Evolutionary conservation across 2,329 filamentous ascomycete species (phyloP), one percentile per base, ranked within the genome.

Genomic region (Pezicula radicicola): DNA sequence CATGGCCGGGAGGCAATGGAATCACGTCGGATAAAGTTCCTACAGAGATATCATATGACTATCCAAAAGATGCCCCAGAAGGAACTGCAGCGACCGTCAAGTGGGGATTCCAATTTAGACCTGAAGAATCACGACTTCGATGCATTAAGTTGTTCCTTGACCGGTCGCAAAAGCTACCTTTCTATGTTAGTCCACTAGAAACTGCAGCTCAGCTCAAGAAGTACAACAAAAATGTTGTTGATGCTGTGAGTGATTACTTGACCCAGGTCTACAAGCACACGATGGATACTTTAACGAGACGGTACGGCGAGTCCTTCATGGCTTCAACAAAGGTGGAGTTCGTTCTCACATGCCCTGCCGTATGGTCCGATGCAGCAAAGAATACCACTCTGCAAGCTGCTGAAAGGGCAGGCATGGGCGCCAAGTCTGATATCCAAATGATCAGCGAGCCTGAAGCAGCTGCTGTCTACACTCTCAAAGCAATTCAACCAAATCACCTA

Each of bases 11-110:
- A 25, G 87, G 87, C 27, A 91, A 92, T 64, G 88, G 88, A 62
- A 90, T 92, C 70, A 91, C 89, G n/a, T 91, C 87, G 35, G 88
- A 93, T 74, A 93, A 93, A 74, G 88, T 92, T 2, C 88, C 89
- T 1, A 91, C 88, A 13, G 88, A 92, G 68, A 86, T 92, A 51
- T 70, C 74, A 49, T 85, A 87, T 58, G 76, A 79, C 53, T 68
- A 72, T 30, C 68, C 73, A 49, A 64, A 70, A 48, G 59, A 68
- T 18, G 63, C 72, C 4, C 56, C 69, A 3, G 57, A 66, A 2
- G 74, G 67, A n/a, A 65, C 73, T 1, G 67, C 72, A 7, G 76
- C 81, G 6, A 77, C 65, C 1, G 64, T 82, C 45, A 87, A 86
- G 81, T 93, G 89, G 89, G 89, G 89, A 0, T 92, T 91, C 67